Evolutionary conservation across 2,329 filamentous ascomycete genomes (phyloP), one percentile per base, ranked within the genome.

Genomic region (Calonectria hawksworthii): DNA sequence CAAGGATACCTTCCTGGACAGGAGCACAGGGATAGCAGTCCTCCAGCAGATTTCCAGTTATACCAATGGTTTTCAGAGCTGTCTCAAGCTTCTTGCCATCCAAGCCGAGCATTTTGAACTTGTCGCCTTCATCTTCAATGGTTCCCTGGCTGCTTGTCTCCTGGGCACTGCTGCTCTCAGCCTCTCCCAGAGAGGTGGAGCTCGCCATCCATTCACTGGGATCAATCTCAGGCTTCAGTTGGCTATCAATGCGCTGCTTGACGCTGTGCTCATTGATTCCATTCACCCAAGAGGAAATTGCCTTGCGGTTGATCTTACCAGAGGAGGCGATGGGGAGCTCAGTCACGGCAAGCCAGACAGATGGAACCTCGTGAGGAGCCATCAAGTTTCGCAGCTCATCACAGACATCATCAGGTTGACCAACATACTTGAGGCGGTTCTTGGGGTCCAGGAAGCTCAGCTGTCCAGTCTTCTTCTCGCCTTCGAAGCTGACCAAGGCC

Each of bases 1-100:
- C 56, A 36, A 63, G 38, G 16, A 63, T 63, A 28, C 56, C 56
- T 23, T 63, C 56, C 34, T 63, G 56, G 11, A 63, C 56, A 63
- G 56, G 56, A 41, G 56, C 56, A 23, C 56, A 63, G 16, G 56
- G 56, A 21, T 63, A 63, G 34, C 56, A 63, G 26, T 41, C 36
- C 23, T 63, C 56, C 11, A 63, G 8, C 56, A 38, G 21, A n/a
- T 36, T 38, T 1, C 56, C 16, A 2, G n/a, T n/a, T 23, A 41
- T 26, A 4, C 56, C 56, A 41, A 63, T 63, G n/a, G 16, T 63
- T 11, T 28, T 28, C 23, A 63, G 16, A 18, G 34, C 34, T 28
- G 9, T 23, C 9, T 21, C 52, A 13, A 34, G 28, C 21, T 56
- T n/a, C 28, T 56, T 21, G 6, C 10, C 30, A 34, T 56, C 28